Conservation (phyloP, 495 filamentous ascomycete species). For the Pyrenula massariospora region DNA sequence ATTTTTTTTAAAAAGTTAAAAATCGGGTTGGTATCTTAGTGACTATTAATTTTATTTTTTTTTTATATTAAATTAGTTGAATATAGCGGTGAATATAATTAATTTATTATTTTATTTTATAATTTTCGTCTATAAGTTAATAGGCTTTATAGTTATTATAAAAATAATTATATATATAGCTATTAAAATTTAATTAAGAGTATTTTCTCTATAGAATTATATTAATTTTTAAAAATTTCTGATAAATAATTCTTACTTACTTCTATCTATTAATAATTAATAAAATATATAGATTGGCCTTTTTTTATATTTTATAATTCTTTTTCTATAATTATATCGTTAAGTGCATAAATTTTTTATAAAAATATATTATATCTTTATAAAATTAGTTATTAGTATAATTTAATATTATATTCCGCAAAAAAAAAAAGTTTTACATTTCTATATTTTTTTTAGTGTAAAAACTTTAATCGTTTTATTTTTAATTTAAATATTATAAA, state of each 20-base stretch:
- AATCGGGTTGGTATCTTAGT: neutral
- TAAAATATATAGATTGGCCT: too few species aligned
- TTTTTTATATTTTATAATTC: too few species aligned
- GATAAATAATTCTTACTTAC: neutral
- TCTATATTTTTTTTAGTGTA: neutral
- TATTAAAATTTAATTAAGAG: neutral
- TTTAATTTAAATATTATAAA: neutral
- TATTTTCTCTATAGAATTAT: neutral
- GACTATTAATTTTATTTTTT: neutral
- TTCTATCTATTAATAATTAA: neutral
- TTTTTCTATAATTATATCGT: neutral
- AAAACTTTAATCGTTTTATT: neutral
- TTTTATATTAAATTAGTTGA: neutral
- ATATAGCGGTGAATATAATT: neutral
- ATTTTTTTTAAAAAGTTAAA: neutral
- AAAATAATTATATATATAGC: neutral
- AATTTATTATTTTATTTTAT: neutral
- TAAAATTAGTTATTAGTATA: neutral
- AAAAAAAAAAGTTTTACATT: neutral
- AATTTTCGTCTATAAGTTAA: neutral
- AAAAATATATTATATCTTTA: neutral
- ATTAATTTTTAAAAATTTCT: neutral
- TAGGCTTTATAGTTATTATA: neutral
- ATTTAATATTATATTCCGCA: neutral
- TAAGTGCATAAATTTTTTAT: neutral